Evolutionary conservation across 345 rosid species (phyloP).

Genomic region (Psidium guajava): DNA sequence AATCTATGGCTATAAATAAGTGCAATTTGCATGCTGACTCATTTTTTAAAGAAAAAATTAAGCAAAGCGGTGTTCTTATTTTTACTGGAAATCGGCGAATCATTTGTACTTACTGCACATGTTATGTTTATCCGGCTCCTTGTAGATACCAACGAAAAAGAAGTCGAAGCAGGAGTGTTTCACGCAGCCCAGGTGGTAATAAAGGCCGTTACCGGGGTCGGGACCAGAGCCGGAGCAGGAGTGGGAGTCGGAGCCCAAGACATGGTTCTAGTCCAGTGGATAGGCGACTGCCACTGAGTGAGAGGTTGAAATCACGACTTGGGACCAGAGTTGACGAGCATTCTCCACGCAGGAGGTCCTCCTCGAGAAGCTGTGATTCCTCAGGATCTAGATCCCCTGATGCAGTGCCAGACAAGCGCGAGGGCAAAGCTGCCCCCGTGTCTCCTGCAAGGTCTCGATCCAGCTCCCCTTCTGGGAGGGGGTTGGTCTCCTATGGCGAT

Average conservation of each 20-base stretch:
- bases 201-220: constrained; percentile 21
- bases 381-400: constrained; percentile 33
- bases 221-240: constrained; percentile 32
- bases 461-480: constrained; percentile 57
- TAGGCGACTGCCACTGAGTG: constrained; percentile 42
- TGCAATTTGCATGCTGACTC: background rate
- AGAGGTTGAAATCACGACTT: constrained; percentile 62
- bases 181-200: constrained; percentile 45
- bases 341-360: constrained; percentile 23
- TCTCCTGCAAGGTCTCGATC: constrained; percentile 44
- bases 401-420: constrained; percentile 17
- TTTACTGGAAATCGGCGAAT: background rate
- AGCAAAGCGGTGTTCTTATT: background rate
- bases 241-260: constrained; percentile 52
- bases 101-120: background rate
- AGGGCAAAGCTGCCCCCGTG: constrained; percentile 9
- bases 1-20: background rate
- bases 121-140: background rate
- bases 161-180: constrained; percentile 39
- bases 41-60: background rate
- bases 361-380: constrained; percentile 17
- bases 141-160: constrained; percentile 1
- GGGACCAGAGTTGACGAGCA: constrained; percentile 35
- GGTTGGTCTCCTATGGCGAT: constrained; percentile 82
- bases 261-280: constrained; percentile 53